phyloP scores from a whole-genome alignment of 2,329 filamentous ascomycete genomes.

The Elsinoe perseae region DNA sequence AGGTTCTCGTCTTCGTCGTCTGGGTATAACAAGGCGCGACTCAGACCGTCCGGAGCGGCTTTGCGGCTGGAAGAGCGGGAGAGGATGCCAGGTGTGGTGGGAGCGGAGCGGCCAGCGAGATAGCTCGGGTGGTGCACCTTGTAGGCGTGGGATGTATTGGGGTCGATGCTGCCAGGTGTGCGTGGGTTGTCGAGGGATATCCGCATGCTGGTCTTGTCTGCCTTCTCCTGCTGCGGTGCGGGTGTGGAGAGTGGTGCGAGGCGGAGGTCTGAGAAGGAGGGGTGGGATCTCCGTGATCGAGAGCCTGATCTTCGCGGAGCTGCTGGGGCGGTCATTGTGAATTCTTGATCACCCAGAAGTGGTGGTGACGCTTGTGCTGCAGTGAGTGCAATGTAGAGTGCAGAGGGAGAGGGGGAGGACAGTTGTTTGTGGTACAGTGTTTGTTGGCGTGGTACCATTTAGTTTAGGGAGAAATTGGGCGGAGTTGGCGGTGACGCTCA shows the following conservation, averaged over 20 bases:
- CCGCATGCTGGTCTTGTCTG: background rate
- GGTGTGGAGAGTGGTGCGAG: constrained; percentile 50
- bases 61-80: constrained; percentile 35
- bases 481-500: constrained; percentile 3
- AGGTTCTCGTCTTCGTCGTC: constrained; percentile 11
- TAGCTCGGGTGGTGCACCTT: constrained; percentile 36
- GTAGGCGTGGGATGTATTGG: constrained; percentile 21
- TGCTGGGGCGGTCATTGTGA: background rate
- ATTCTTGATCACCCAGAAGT: background rate
- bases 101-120: constrained; percentile 42
- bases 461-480: constrained; percentile 8
- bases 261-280: constrained; percentile 52
- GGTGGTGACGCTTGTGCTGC: background rate
- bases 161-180: constrained; percentile 21
- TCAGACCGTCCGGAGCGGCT: constrained; percentile 28
- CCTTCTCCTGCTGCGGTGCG: constrained; percentile 25
- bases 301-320: constrained; percentile 16
- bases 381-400: background rate
- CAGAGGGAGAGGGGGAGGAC: background rate
- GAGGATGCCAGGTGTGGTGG: constrained; percentile 42
- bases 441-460: background rate
- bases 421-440: background rate
- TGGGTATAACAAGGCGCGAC: constrained; percentile 27
- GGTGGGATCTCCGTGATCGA: constrained; percentile 46
- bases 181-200: constrained; percentile 18